A percentile compares a stretch with the other conserved stretches of the same genome.
Conservation (phyloP, 2,329 filamentous ascomycete genomes). For the Dissoconium aciculare region DNA sequence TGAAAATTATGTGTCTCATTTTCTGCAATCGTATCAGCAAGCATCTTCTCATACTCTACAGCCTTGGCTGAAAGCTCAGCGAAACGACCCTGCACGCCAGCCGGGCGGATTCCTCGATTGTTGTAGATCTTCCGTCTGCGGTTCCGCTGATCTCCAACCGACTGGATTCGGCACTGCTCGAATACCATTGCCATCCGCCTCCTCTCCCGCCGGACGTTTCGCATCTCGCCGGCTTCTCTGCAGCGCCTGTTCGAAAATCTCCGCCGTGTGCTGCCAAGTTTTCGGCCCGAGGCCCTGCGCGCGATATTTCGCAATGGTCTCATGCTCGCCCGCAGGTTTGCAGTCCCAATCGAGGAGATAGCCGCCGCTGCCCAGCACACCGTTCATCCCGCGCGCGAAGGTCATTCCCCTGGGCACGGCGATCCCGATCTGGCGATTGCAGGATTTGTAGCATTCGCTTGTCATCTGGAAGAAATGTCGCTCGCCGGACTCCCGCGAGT, state of each 20-base stretch:
- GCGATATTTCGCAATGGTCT: constrained; percentile 20
- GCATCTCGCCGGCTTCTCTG: constrained; percentile 11
- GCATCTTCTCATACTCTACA: too few species aligned
- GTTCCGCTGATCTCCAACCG: constrained; percentile 20
- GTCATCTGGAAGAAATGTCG: constrained; percentile 32
- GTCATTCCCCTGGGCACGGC: constrained; percentile 18
- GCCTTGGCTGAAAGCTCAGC: too few species aligned
- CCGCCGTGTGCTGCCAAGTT: constrained; percentile 26
- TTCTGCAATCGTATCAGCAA: too few species aligned
- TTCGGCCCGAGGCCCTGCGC: constrained; percentile 19
- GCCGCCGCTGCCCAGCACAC: constrained; percentile 22
- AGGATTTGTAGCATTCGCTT: constrained; percentile 21
- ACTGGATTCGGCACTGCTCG: constrained; percentile 16
- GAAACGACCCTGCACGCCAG: not conserved
- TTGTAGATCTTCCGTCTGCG: constrained; percentile 7
- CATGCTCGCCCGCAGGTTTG: constrained; percentile 22
- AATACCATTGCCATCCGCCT: constrained; percentile 14
- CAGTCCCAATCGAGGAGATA: constrained; percentile 27
- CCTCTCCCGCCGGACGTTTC: constrained; percentile 17
- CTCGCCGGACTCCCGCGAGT: constrained; percentile 31
- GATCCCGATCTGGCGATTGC: constrained; percentile 16
- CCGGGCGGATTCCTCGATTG: not conserved
- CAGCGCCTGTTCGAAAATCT: constrained; percentile 20
- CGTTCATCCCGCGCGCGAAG: constrained; percentile 19
- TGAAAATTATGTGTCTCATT: too few species aligned